Base-by-base conservation (phyloP, 768 basidiomycete genomes). In the Neoboletus brunneissimus region DNA sequence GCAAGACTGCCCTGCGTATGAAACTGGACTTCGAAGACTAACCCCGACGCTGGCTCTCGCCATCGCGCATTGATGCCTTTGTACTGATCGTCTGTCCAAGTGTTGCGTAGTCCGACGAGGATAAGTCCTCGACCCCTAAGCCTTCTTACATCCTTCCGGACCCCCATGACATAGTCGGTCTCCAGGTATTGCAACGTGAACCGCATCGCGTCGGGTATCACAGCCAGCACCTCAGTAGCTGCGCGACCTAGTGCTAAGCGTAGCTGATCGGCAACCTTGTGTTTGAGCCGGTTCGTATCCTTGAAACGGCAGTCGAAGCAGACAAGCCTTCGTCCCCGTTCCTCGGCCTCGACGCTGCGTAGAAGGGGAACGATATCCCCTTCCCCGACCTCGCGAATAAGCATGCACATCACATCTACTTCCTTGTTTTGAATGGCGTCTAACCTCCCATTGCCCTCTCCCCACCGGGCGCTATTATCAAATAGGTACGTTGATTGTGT, bases 21-120 rank as follows among this genome's bases (percentile, higher is more conserved):
- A 38, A 38, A 45, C 43, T 52, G 50, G 20, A 52, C 50, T 32
- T 56, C 43, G 32, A 56, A 56, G 43, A 46, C 5, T 6, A 56
- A 3, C 10, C 55, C 35, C 12, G 35, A 38, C 16, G 27, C 23
- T 37, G 29, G 55, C 2, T 56, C 49, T 23, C 49, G 25, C 55
- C 49, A 56, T 29, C 35, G 35, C n/a, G 22, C 4, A 12, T 56
- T n/a, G 8, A n/a, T 9, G 7, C 18, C 37, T n/a, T 15, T n/a
- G 37, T 38, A 38, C 18, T n/a, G 37, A 18, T 38, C 37, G 8
- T n/a, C 18, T n/a, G 18, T 38, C 37, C 37, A 38, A 7, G 37
- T n/a, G 37, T 38, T 38, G 37, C 37, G 37, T n/a, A 38, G 18
- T n/a, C 6, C 37, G 18, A 38, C 37, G 37, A n/a, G 37, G 18